Conservation (phyloP, 2,329 filamentous ascomycete genomes). For the Cylindrodendrum hubeiense region DNA sequence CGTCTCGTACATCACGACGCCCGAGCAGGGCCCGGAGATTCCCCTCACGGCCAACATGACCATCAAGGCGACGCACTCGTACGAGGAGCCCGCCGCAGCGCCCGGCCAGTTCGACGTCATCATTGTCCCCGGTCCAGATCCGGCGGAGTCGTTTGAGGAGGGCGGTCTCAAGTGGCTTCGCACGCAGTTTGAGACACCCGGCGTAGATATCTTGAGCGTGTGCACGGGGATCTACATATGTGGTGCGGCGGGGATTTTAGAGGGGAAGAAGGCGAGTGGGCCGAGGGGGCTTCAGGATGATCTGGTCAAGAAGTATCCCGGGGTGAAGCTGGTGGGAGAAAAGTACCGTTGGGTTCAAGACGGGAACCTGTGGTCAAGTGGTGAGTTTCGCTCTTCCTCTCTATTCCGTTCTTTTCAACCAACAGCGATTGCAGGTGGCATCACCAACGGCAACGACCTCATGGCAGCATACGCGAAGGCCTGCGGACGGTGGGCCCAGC, state of each 20-base stretch:
- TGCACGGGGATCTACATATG: conserved; percentile 65
- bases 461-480: conserved; percentile 64
- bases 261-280: conserved; percentile 60
- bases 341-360: conserved; percentile 64
- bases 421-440: conserved; percentile 53
- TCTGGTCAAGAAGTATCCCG: conserved; percentile 53
- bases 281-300: conserved; percentile 58
- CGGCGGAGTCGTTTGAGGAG: conserved; percentile 46
- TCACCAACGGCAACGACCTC: conserved; percentile 69
- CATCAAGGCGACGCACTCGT: conserved; percentile 58
- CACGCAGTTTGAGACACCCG: conserved; percentile 51
- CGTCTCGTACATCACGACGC: conserved; percentile 61
- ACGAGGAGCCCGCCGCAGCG: conserved; percentile 58
- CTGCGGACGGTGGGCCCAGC: conserved; percentile 55
- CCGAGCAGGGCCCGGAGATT: conserved; percentile 51
- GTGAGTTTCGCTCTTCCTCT: conserved; percentile 51
- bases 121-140: conserved; percentile 64
- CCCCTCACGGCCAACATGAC: conserved; percentile 55
- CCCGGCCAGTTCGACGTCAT: conserved; percentile 65
- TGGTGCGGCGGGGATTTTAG: conserved; percentile 60
- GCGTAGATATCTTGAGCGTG: conserved; percentile 63
- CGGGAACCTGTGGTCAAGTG: conserved; percentile 67
- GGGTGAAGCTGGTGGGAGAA: conserved; percentile 58
- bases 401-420: neutral
- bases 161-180: conserved; percentile 57